phyloP scores from a whole-genome alignment of 148 eudicot genomes.

The Pouteria glomerata region DNA sequence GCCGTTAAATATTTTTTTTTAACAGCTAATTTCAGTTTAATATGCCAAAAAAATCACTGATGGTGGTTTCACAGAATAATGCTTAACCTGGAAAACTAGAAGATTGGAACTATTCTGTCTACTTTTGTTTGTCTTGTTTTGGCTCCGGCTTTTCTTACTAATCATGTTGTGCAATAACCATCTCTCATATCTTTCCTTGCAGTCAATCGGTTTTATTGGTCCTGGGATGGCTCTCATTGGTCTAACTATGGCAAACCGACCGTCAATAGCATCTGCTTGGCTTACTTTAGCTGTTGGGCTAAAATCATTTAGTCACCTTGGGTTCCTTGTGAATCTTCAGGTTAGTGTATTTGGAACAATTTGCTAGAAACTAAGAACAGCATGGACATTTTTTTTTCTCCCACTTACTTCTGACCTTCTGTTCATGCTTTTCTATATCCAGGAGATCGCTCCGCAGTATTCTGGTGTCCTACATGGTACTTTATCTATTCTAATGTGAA shows the following conservation, averaged over 20 bases:
- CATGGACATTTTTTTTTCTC: neutral
- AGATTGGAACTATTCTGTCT: neutral
- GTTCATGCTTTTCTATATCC: constrained; percentile 16
- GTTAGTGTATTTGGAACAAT: constrained; percentile 26
- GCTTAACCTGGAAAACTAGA: neutral
- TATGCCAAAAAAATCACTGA: neutral
- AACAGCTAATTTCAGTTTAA: neutral
- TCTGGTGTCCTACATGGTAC: constrained; percentile 87
- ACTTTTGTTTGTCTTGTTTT: neutral
- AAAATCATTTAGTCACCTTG: constrained; percentile 88
- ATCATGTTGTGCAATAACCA: too few relatives aligned
- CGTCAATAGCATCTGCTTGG: constrained; percentile 82
- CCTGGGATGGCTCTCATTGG: constrained; percentile 77
- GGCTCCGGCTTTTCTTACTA: neutral
- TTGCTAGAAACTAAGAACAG: constrained; percentile 1
- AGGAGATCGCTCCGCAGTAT: constrained; percentile 94
- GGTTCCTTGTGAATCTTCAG: constrained; percentile 94
- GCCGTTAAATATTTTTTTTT: too few relatives aligned
- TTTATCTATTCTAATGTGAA: neutral
- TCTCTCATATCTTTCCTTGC: constrained; percentile 23
- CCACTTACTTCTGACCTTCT: constrained; percentile 15
- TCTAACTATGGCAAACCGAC: constrained; percentile 58
- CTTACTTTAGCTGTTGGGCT: constrained; percentile 81
- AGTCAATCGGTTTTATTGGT: constrained; percentile 88
- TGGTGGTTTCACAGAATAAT: neutral